Percentiles rank a stretch among this genome's conserved stretches.
Conservation (phyloP, 805 yeast genomes). For the Wickerhamiella allomyrinae region DNA sequence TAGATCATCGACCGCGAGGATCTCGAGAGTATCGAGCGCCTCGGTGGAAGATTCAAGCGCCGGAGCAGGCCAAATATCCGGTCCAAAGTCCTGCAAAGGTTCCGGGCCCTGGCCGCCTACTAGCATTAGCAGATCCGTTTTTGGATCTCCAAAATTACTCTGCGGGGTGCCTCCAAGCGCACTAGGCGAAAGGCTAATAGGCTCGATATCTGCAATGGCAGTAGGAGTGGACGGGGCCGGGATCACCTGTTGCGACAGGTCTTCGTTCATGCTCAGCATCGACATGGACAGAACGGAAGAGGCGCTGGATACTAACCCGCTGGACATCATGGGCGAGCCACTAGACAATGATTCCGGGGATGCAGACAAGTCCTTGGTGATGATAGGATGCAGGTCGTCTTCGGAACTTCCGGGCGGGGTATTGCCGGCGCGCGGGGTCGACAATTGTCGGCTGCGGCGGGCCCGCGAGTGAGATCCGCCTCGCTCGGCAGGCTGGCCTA, state of each 20-base stretch:
- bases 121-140: background rate
- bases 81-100: background rate
- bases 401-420: background rate
- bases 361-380: background rate
- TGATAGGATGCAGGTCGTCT: background rate
- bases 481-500: background rate
- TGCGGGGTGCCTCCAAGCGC: background rate
- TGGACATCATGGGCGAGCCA: background rate
- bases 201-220: background rate
- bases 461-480: background rate
- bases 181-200: background rate
- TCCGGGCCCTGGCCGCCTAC: background rate
- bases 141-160: background rate
- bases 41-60: background rate
- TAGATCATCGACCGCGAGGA: constrained; percentile 4
- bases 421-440: background rate
- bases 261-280: background rate
- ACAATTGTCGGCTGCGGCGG: background rate
- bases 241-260: background rate
- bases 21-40: background rate
- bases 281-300: background rate
- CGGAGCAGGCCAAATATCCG: background rate
- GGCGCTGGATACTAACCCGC: background rate
- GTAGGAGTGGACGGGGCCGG: background rate
- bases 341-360: background rate